phyloP scores from a whole-genome alignment of 1,139 yeast genomes.

The Scheffersomyces lignicola region DNA sequence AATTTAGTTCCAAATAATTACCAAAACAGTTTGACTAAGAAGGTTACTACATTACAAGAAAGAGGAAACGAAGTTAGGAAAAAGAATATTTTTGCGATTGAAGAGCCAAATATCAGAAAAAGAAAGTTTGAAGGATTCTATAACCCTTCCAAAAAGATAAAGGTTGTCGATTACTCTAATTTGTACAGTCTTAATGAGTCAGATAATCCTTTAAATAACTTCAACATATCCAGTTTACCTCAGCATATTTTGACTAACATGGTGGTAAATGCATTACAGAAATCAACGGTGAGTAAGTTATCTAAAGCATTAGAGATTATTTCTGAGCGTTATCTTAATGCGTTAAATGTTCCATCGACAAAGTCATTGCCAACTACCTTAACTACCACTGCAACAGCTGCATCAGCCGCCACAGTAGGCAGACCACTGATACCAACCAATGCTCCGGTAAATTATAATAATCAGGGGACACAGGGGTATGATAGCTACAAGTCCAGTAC shows the following conservation, averaged over 20 bases:
- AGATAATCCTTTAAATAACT: constrained; percentile 56
- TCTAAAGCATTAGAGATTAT: constrained; percentile 70
- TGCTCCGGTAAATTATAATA: background rate
- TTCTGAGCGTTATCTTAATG: constrained; percentile 54
- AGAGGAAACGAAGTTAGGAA: constrained; percentile 46
- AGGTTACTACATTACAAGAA: constrained; percentile 28
- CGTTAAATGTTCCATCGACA: constrained; percentile 13
- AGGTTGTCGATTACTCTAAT: constrained; percentile 34
- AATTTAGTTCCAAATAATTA: constrained; percentile 35
- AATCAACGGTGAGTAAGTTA: constrained; percentile 53
- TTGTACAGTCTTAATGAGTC: constrained; percentile 65
- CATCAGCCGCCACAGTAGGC: background rate
- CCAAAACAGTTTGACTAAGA: constrained; percentile 29
- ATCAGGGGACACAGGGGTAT: constrained; percentile 4
- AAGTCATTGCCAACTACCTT: constrained; percentile 4
- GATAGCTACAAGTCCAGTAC: background rate
- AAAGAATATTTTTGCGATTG: constrained; percentile 34
- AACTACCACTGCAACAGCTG: constrained; percentile 6
- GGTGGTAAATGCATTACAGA: constrained; percentile 62
- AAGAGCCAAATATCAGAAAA: constrained; percentile 35
- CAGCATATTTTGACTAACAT: constrained; percentile 62
- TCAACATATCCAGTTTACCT: constrained; percentile 72
- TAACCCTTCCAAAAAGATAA: constrained; percentile 30
- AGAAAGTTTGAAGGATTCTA: constrained; percentile 41
- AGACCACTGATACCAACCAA: constrained; percentile 1